Percentiles rank a stretch among this genome's conserved stretches.
These are phyloP conservation scores for Tetragonia tetragonoides DNA, from an alignment of 148 eudicot species.

Conservation along the genomic window DNA sequence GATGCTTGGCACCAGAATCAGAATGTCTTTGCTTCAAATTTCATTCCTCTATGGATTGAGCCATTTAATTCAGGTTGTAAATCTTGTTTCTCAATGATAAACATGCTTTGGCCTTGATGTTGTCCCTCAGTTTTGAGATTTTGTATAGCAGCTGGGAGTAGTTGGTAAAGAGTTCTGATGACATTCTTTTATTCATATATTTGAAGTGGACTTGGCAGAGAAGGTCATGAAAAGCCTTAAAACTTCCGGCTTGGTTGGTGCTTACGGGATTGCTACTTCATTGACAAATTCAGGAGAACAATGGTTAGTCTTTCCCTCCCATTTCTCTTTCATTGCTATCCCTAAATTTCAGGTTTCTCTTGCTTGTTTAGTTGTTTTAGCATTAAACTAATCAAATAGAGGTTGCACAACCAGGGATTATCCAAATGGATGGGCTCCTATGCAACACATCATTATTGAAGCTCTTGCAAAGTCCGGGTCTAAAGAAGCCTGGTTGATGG, in stretches of 20 bases:
- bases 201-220: constrained; percentile 49
- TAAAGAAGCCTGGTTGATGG: constrained; percentile 52
- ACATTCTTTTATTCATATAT: constrained; percentile 7
- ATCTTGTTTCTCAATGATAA: constrained; percentile 7
- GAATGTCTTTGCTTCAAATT: constrained; percentile 78
- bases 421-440: constrained; percentile 96
- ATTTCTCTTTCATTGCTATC: not conserved
- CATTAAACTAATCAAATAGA: not conserved
- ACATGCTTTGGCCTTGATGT: not conserved
- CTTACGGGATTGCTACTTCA: constrained; percentile 81
- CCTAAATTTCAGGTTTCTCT: not conserved
- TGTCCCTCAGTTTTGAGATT: not conserved
- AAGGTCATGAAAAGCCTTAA: constrained; percentile 61
- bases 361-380: not conserved
- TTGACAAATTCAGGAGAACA: constrained; percentile 78
- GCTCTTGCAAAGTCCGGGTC: constrained; percentile 69
- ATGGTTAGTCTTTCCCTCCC: constrained; percentile 46
- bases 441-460: constrained; percentile 87
- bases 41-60: constrained; percentile 75
- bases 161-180: not conserved
- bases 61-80: constrained; percentile 64
- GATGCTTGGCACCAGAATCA: constrained; percentile 64
- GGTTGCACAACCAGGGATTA: constrained; percentile 59
- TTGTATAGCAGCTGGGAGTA: not conserved
- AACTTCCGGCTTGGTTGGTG: constrained; percentile 58